Evolutionary conservation across 2,329 filamentous ascomycete genomes (phyloP).

Genomic region (Neospermospora avenae): DNA sequence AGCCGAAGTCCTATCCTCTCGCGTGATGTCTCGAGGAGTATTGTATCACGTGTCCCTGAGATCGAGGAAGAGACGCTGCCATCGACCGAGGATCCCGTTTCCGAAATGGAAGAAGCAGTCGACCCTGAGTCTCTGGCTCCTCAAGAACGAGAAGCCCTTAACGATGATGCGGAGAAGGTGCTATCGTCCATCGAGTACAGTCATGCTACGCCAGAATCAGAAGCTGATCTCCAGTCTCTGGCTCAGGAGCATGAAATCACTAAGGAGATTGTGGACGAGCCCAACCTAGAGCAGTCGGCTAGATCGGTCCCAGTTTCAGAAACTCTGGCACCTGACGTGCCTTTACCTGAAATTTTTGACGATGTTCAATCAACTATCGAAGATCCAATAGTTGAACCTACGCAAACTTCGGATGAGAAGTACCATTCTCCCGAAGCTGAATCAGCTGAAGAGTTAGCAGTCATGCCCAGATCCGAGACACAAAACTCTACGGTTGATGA

Average conservation of each 20-base stretch:
- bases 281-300: no score
- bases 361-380: background rate
- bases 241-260: background rate
- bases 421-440: background rate
- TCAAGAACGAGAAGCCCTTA: no score
- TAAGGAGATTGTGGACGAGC: no score
- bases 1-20: background rate
- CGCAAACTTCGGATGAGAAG: background rate
- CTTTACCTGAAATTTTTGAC: background rate
- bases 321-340: background rate
- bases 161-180: background rate
- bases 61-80: background rate
- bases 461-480: no score
- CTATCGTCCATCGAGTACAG: background rate
- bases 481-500: no score
- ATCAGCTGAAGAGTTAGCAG: background rate
- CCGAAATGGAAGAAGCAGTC: background rate
- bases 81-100: background rate
- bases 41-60: background rate
- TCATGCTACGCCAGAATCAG: background rate
- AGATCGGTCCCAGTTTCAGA: no score
- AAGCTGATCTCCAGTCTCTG: no score
- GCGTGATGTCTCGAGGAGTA: background rate
- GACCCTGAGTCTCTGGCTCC: no score
- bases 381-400: background rate